These are phyloP conservation scores for Fusarium lyarnte DNA, from an alignment of 2,329 filamentous ascomycete genomes.

Conservation along the genomic window DNA sequence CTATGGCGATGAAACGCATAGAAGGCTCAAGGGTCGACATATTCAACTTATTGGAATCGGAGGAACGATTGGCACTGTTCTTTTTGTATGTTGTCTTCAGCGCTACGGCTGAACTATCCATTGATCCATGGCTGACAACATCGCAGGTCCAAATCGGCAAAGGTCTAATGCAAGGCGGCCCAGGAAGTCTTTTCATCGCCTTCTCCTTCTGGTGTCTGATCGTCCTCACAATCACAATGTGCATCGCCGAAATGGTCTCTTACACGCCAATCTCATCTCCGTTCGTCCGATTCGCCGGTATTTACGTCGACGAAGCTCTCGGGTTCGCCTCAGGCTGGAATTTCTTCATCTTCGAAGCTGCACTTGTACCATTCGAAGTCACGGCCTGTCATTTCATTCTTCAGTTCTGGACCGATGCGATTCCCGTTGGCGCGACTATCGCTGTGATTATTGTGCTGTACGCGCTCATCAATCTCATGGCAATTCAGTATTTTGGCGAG, in stretches of 20 bases:
- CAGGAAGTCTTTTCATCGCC: slow-evolving; percentile 66
- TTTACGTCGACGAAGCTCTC: slow-evolving; percentile 79
- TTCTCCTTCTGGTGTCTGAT: slow-evolving; percentile 71
- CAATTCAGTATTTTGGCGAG: slow-evolving; percentile 79
- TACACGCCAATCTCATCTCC: slow-evolving; percentile 80
- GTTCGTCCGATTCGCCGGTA: slow-evolving; percentile 80
- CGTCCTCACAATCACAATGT: slow-evolving; percentile 68
- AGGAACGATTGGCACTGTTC: slow-evolving; percentile 70
- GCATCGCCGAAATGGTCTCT: slow-evolving; percentile 80
- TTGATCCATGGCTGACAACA: background rate
- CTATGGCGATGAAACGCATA: slow-evolving; percentile 52
- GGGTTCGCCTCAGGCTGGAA: slow-evolving; percentile 79
- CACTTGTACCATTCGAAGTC: slow-evolving; percentile 74
- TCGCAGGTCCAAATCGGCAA: slow-evolving; percentile 64
- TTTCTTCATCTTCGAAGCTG: slow-evolving; percentile 76
- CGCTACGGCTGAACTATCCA: background rate
- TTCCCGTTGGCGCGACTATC: slow-evolving; percentile 70
- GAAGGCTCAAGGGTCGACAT: slow-evolving; percentile 64
- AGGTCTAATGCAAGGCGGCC: slow-evolving; percentile 67
- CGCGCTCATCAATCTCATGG: slow-evolving; percentile 73
- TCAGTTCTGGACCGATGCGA: slow-evolving; percentile 68
- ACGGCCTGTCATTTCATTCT: slow-evolving; percentile 72
- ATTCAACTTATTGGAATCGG: slow-evolving; percentile 71
- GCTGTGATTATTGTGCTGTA: slow-evolving; percentile 60
- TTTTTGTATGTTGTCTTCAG: slow-evolving; percentile 55